Percentiles rank a stretch among this genome's conserved stretches.
These are phyloP conservation scores for Beta lomatogona DNA, from an alignment of 179 eudicot genomes.

Conservation along the genomic window DNA sequence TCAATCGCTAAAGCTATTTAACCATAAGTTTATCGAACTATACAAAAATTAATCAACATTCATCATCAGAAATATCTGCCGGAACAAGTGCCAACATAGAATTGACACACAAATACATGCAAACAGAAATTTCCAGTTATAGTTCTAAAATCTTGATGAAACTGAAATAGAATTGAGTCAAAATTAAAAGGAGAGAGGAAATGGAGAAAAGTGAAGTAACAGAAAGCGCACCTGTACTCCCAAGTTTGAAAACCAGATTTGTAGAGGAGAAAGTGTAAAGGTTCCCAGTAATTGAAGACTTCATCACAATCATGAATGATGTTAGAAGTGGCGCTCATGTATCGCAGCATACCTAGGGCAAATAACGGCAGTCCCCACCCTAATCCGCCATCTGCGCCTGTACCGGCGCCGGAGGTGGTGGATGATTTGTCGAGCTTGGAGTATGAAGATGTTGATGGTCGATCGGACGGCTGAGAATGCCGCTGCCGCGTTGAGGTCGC, in stretches of 20 bases:
- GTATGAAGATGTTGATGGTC: conserved; percentile 45
- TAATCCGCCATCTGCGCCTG: conserved; percentile 35
- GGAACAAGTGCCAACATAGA: neutral
- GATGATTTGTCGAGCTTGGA: conserved; percentile 63
- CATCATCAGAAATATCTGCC: neutral
- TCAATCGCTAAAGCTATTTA: neutral
- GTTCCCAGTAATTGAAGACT: conserved; percentile 99
- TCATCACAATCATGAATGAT: conserved; percentile 98
- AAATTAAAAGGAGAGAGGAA: neutral
- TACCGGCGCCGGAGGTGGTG: conserved; percentile 33
- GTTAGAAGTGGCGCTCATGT: conserved; percentile 90
- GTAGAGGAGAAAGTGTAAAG: conserved; percentile 78
- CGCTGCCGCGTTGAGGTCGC: conserved; percentile 58
- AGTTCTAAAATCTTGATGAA: neutral
- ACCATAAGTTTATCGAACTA: neutral
- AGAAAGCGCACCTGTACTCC: conserved; percentile 73
- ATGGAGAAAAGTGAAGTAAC: too few species aligned
- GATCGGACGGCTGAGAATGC: conserved; percentile 47
- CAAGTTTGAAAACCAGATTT: conserved; percentile 96
- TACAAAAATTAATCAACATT: neutral
- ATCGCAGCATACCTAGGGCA: conserved; percentile 65
- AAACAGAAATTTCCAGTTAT: neutral
- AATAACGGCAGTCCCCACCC: conserved; percentile 70
- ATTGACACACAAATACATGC: neutral
- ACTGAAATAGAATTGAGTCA: neutral